Evolutionary conservation across 352 stramenopile species (phyloP).

Genomic region (Lagenidium sp.): DNA sequence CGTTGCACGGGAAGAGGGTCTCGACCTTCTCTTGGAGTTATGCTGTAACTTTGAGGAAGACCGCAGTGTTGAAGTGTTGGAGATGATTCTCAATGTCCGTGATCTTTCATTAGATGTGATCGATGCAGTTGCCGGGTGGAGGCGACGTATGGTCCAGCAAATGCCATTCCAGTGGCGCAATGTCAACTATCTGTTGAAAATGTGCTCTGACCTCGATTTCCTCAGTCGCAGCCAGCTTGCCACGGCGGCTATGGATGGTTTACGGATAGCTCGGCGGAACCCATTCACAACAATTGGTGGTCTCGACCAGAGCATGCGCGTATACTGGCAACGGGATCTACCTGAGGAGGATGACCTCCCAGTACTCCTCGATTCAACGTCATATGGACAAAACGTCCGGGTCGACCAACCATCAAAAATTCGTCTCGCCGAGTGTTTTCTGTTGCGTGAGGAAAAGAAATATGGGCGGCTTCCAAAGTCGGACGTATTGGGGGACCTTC

Average conservation of each 20-base stretch:
- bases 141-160: constrained; percentile 44
- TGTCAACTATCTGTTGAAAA: constrained; percentile 60
- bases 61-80: constrained; percentile 27
- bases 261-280: constrained; percentile 46
- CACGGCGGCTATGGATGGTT: constrained; percentile 39
- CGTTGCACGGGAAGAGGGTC: constrained; percentile 40
- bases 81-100: constrained; percentile 37
- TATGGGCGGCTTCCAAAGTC: constrained; percentile 30
- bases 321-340: constrained; percentile 43
- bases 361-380: constrained; percentile 43
- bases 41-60: constrained; percentile 39
- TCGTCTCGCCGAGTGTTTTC: constrained; percentile 39
- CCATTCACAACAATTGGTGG: constrained; percentile 65
- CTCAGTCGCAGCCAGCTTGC: constrained; percentile 55
- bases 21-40: constrained; percentile 37
- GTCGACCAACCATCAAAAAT: constrained; percentile 38
- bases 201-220: constrained; percentile 63
- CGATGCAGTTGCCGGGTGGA: constrained; percentile 49
- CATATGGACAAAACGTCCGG: constrained; percentile 21
- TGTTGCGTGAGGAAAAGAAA: constrained; percentile 44
- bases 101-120: constrained; percentile 37
- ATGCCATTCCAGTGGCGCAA: constrained; percentile 51
- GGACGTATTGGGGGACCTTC: constrained; percentile 22
- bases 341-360: constrained; percentile 41
- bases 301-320: constrained; percentile 49